Conservation (phyloP, 2,329 filamentous ascomycete species). For the Trichoderma citrinoviride region DNA sequence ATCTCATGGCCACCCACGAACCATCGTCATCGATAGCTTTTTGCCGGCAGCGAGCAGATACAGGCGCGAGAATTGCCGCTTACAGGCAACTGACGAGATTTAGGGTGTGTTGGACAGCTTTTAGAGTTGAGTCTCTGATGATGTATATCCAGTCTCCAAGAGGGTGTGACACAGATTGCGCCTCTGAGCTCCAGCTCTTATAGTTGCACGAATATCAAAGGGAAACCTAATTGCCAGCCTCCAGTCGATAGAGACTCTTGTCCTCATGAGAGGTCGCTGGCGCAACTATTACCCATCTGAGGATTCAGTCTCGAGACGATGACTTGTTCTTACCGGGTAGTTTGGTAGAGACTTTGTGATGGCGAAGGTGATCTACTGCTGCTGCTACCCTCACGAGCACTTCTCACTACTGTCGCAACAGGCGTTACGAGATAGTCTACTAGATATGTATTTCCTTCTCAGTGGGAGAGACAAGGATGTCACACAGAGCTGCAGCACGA, state of each 20-base stretch:
- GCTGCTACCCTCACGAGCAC: not conserved
- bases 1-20: no score
- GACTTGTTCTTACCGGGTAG: not conserved
- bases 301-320: slow-evolving; percentile 9
- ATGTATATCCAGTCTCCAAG: no score
- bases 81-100: no score
- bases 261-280: not conserved
- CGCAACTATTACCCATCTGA: not conserved
- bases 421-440: not conserved
- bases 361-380: not conserved
- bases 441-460: no score
- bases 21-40: not conserved
- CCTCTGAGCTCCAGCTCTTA: not conserved
- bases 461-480: not conserved
- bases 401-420: not conserved
- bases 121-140: no score
- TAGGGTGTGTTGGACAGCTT: no score
- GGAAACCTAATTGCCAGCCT: not conserved
- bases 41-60: not conserved
- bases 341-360: not conserved
- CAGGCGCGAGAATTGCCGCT: no score
- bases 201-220: not conserved
- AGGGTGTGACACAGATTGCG: not conserved
- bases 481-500: not conserved
- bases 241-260: not conserved